Evolutionary conservation across 2,329 filamentous ascomycete species (phyloP).

Genomic region (Calonectria montana): DNA sequence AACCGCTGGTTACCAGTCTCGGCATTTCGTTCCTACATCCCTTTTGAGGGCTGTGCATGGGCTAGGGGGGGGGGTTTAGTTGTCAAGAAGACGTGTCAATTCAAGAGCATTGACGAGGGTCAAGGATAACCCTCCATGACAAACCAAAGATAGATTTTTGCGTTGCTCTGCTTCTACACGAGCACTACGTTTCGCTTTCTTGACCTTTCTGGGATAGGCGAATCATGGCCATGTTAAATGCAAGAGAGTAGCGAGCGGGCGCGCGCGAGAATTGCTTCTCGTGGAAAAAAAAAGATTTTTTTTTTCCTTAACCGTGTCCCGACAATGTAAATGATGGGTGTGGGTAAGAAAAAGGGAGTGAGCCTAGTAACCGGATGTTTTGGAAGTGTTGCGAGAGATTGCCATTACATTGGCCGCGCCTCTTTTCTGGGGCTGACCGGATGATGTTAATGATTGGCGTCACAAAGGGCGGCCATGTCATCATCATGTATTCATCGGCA

Average conservation of each 20-base stretch:
- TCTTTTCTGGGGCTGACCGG: constrained; percentile 22
- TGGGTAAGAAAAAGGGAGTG: background rate
- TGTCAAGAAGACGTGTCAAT: constrained; percentile 17
- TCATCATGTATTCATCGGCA: constrained; percentile 41
- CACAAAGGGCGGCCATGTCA: constrained; percentile 31
- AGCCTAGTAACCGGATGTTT: constrained; percentile 20
- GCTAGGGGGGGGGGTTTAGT: constrained; percentile 9
- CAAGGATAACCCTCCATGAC: constrained; percentile 10
- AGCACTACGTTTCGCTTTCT: constrained; percentile 16
- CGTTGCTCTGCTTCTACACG: background rate
- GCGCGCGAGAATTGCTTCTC: background rate
- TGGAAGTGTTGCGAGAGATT: constrained; percentile 32
- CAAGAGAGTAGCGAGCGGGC: constrained; percentile 2
- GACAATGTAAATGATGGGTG: background rate
- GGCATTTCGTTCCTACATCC: constrained; percentile 33
- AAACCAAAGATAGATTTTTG: constrained; percentile 18
- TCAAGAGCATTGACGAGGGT: background rate
- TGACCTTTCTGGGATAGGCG: constrained; percentile 1
- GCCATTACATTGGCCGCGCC: constrained; percentile 29
- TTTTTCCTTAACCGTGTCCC: background rate
- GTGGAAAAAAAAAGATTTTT: background rate
- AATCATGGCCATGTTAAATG: background rate
- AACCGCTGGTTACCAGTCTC: constrained; percentile 26
- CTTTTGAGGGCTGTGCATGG: constrained; percentile 12
- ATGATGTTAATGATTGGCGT: constrained; percentile 32